Conservation (phyloP, 306 rosid genomes). For the Rosa lucieae region DNA sequence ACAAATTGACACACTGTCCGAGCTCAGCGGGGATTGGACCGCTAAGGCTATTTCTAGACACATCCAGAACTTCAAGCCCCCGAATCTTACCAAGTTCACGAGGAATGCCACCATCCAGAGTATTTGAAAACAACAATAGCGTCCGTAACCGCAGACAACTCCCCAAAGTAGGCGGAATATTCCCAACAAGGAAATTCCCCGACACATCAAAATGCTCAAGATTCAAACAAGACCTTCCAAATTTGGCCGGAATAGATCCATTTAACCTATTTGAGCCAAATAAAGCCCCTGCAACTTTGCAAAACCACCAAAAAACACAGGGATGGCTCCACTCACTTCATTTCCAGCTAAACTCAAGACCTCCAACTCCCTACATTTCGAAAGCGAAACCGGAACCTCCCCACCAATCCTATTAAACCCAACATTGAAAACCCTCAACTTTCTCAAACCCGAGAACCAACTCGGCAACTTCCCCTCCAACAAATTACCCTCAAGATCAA, state of each 20-base stretch:
- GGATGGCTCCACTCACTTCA: slow-evolving; percentile 26
- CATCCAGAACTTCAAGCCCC: slow-evolving; percentile 39
- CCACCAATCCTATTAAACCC: slow-evolving; percentile 36
- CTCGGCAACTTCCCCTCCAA: slow-evolving; percentile 26
- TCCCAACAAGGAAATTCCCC: slow-evolving; percentile 33
- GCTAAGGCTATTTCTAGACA: slow-evolving; percentile 37
- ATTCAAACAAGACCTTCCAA: slow-evolving; percentile 18
- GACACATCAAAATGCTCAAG: slow-evolving; percentile 40
- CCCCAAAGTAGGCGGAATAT: slow-evolving; percentile 35
- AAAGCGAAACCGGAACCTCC: slow-evolving; percentile 28
- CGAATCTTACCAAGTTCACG: slow-evolving; percentile 27
- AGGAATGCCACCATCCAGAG: slow-evolving; percentile 28
- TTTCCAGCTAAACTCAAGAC: slow-evolving; percentile 36
- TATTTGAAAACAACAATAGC: slow-evolving; percentile 34
- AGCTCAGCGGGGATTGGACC: slow-evolving; percentile 37
- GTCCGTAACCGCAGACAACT: slow-evolving; percentile 27
- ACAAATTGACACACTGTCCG: slow-evolving; percentile 26
- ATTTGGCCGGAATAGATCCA: slow-evolving; percentile 19
- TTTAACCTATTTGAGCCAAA: slow-evolving; percentile 37
- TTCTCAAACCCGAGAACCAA: slow-evolving; percentile 28
- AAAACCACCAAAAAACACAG: slow-evolving; percentile 27
- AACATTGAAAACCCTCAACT: slow-evolving; percentile 35
- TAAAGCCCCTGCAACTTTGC: slow-evolving; percentile 26
- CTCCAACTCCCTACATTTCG: slow-evolving; percentile 22
- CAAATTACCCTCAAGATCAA: slow-evolving; percentile 46